Evolutionary conservation across 2,329 filamentous ascomycete species (phyloP).

Genomic region (Chaetothyriales sp.): DNA sequence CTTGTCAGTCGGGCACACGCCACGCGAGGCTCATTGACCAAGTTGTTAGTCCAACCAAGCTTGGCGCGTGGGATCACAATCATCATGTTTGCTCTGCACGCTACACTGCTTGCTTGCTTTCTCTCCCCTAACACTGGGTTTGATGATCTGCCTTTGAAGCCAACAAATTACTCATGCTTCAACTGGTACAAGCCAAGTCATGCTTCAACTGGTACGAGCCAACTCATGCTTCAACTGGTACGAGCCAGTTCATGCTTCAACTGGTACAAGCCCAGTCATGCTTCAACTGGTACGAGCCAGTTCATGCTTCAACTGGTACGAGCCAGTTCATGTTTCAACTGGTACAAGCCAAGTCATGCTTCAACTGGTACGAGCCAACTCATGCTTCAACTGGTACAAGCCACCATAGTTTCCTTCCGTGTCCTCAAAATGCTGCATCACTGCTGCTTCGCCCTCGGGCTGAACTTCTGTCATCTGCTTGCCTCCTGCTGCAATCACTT

Average conservation of each 20-base stretch:
- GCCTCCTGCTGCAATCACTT: constrained; percentile 13
- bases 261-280: constrained; percentile 15
- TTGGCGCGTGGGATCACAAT: too few species aligned
- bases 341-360: constrained; percentile 16
- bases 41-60: too few species aligned
- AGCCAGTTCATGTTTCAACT: constrained; percentile 10
- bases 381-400: constrained; percentile 6
- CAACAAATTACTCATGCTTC: too few species aligned
- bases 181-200: constrained; percentile 13
- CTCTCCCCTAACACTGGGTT: too few species aligned
- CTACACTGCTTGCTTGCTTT: too few species aligned
- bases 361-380: constrained; percentile 10
- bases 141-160: too few species aligned
- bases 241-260: constrained; percentile 14
- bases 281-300: constrained; percentile 12
- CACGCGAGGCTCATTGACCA: too few species aligned
- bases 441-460: constrained; percentile 12
- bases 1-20: too few species aligned
- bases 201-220: constrained; percentile 13
- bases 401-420: constrained; percentile 18
- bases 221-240: constrained; percentile 7
- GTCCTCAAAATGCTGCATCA: constrained; percentile 16
- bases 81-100: too few species aligned
- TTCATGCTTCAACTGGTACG: constrained; percentile 10
- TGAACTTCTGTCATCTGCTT: constrained; percentile 10